Evolutionary conservation across 2,329 filamentous ascomycete genomes (phyloP), one percentile per base, ranked within the genome.

Genomic region (Colletotrichum higginsianum): DNA sequence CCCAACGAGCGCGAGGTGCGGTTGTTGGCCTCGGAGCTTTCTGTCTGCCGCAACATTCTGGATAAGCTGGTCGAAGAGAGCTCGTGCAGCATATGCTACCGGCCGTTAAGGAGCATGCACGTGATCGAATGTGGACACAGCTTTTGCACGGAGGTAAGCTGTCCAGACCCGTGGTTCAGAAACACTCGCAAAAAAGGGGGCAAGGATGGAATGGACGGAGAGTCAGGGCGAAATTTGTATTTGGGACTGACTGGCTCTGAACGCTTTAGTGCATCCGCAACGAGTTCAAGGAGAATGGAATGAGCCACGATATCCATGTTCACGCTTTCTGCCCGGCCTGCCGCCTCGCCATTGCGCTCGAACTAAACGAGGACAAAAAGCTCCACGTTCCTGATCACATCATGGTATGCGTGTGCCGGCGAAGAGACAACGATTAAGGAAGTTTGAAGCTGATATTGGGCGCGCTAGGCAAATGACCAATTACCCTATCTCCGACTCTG

Each of bases 41-140:
- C 16, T 6, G 3, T 35, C 3, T 8, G 30, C 26, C 13, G 7
- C 12, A 15, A 65, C 12, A 49, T 65, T 3, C 12, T 66, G n/a
- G 63, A 66, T 18, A 9, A 23, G 26, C 15, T 66, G 53, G 63
- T 60, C 7, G 30, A 66, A 16, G 44, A 50, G 6, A 66, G 46
- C 13, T 16, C 38, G 35, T 66, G 63, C 18, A 21, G 6, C 15
- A 60, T 66, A 15, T 66, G 63, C 63, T 60, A 30, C 26, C 18
- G 12, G 7, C n/a, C 56, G 23, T 38, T 58, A 12, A 26, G 57
- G 2, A 66, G 35, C 6, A 66, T 66, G 63, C 56, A 60, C 55
- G 40, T 44, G 5, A 18, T 30, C 1, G 12, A 35, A 3, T 66
- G 63, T 35, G 63, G 63, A 4, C 63, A 66, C 30, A 66, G 46